phyloP scores from a whole-genome alignment of 768 basidiomycete species.

The Pleurotus tuoliensis region DNA sequence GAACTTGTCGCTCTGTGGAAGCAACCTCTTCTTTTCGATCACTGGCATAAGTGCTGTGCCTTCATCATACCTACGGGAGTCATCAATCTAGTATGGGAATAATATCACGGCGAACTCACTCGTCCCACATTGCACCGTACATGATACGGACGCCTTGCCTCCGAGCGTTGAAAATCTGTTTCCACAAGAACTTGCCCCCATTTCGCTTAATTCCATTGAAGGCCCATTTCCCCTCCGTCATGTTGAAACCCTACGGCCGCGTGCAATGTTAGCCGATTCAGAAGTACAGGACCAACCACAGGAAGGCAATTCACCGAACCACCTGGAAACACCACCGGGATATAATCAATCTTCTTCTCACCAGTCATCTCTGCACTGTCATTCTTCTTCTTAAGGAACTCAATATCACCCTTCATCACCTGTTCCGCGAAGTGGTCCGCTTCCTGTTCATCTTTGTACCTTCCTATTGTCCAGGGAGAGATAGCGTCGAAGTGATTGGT shows the following conservation, averaged over 20 bases:
- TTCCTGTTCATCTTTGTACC: slow-evolving; percentile 55
- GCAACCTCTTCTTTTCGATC: slow-evolving; percentile 49
- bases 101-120: slow-evolving; percentile 35
- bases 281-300: slow-evolving; percentile 3
- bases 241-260: slow-evolving; percentile 55
- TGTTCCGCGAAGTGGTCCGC: slow-evolving; percentile 62
- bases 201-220: slow-evolving; percentile 70
- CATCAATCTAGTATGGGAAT: neutral
- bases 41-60: slow-evolving; percentile 81
- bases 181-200: slow-evolving; percentile 77
- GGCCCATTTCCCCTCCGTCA: slow-evolving; percentile 66
- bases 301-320: slow-evolving; percentile 59
- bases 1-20: slow-evolving; percentile 58
- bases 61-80: slow-evolving; percentile 63
- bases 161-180: slow-evolving; percentile 68
- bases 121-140: slow-evolving; percentile 90
- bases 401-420: slow-evolving; percentile 62
- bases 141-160: slow-evolving; percentile 58
- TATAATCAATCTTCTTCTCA: slow-evolving; percentile 63
- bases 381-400: slow-evolving; percentile 48
- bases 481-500: slow-evolving; percentile 76
- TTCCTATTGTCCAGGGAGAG: slow-evolving; percentile 80
- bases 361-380: slow-evolving; percentile 29
- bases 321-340: slow-evolving; percentile 82
- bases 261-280: slow-evolving; percentile 9